Base-by-base conservation (phyloP, 1,284 basidiomycete species). In the Boletus smithii region DNA sequence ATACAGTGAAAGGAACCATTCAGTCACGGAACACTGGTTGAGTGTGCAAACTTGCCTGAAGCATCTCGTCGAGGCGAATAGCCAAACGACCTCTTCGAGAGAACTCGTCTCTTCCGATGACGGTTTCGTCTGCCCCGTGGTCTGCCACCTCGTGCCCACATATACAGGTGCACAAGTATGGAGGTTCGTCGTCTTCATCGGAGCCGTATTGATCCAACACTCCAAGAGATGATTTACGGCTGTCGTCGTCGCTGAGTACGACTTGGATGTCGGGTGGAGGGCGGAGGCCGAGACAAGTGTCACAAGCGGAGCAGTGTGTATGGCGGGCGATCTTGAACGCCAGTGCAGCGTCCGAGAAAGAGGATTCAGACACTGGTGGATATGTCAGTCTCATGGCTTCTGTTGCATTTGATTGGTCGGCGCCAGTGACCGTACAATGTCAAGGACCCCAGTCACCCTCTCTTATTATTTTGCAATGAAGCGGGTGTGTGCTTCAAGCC, bases 1-100 rank as follows among this genome's bases (percentile, higher is more conserved):
- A 41, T 42, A 8, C 33, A 33, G 35, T 31, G 30, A 44, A 61
- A 43, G 35, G 49, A 57, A 46, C 43, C 30, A 33, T 43, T 62
- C 26, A 60, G 52, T 38, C 5, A n/a, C 20, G 37, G 32, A 30
- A 38, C 31, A 32, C 39, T 31, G 30, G 31, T 23, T 42, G 24
- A 27, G 36, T 10, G 36, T 30, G 42, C 30, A 63, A 70, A 57
- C 73, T 53, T 56, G 91, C 91, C 79, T 92, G 80, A 34, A 95
- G 71, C 44, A 91, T 66, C 68, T 94, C 90, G 63, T 97, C 93
- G 43, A 95, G 75, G 44, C 89, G 77, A 44, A 89, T 78, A 3
- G 91, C 92, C 8, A 91, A 82, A 55, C 83, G 84, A 38, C 77
- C 81, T 63, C 88, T 76, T 34, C 93, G 77, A 26, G 68, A 69